Percentiles rank a stretch among this genome's conserved stretches.
Conservation (phyloP, 345 rosid species). For the Durio zibethinus region DNA sequence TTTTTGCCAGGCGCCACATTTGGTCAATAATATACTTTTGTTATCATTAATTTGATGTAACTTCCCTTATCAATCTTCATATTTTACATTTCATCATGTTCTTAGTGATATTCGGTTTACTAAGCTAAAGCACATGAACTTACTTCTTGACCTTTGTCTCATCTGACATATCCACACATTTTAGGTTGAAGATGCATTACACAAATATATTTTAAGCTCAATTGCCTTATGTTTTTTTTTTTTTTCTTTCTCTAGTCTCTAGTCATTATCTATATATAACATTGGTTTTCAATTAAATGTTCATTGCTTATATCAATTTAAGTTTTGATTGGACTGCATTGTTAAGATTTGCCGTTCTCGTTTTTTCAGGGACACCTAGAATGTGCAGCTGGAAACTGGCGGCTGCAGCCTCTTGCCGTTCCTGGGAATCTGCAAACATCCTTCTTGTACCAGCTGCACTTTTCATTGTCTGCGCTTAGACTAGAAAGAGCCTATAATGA, state of each 20-base stretch:
- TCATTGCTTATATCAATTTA: not conserved
- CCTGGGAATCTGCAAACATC: not conserved
- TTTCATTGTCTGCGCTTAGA: not conserved
- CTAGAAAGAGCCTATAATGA: not conserved
- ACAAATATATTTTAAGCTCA: not conserved
- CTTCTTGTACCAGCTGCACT: slow-evolving; percentile 9
- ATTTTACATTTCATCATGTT: not conserved
- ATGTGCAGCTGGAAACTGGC: slow-evolving; percentile 8
- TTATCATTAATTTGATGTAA: not conserved
- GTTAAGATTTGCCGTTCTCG: slow-evolving; percentile 4
- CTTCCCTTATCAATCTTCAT: not conserved
- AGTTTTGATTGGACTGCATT: not conserved
- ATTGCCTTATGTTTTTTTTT: not conserved
- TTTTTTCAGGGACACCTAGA: slow-evolving; percentile 18
- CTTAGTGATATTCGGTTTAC: not conserved
- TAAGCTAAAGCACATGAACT: not conserved
- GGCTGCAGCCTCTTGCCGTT: slow-evolving; percentile 3
- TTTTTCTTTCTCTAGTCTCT: not conserved
- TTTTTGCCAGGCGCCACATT: not conserved
- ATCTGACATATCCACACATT: not conserved
- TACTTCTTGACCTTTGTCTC: not conserved
- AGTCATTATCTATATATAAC: not conserved
- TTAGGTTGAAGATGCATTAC: not conserved
- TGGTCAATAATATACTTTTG: not conserved
- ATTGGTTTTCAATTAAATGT: not conserved